phyloP scores from a whole-genome alignment of 306 rosid species.

The Vigna angularis region DNA sequence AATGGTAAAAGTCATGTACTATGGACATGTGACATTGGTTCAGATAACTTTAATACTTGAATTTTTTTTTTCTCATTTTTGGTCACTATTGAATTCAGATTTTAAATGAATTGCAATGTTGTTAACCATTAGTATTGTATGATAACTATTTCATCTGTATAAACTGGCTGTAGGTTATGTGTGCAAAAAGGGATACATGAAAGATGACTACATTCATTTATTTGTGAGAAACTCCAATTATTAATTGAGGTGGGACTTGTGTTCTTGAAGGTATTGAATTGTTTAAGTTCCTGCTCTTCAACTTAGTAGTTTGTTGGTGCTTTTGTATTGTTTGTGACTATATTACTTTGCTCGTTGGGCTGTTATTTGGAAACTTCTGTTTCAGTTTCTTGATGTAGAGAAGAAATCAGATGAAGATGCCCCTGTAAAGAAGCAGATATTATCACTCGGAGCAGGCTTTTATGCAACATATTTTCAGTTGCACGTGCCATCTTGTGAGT shows the following conservation, averaged over 20 bases:
- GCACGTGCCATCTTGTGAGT: constrained; percentile 66
- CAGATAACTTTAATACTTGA: not conserved
- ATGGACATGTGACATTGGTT: not conserved
- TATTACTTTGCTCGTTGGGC: constrained; percentile 90
- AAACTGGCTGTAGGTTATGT: constrained; percentile 74
- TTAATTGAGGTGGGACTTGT: constrained; percentile 71
- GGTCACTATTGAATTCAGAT: constrained; percentile 1
- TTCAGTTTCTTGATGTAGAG: constrained; percentile 78
- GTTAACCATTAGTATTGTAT: constrained; percentile 31
- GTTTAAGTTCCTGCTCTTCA: constrained; percentile 27
- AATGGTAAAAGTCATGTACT: not conserved
- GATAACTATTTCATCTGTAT: constrained; percentile 28
- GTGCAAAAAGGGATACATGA: constrained; percentile 93
- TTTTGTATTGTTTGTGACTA: constrained; percentile 30
- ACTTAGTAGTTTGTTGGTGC: constrained; percentile 21
- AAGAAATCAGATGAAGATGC: constrained; percentile 32
- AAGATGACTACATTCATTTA: constrained; percentile 82
- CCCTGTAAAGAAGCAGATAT: constrained; percentile 43
- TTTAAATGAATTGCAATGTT: constrained; percentile 27
- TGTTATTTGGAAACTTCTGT: constrained; percentile 74
- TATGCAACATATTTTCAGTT: constrained; percentile 87
- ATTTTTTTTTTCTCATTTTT: not conserved
- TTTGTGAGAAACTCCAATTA: constrained; percentile 93
- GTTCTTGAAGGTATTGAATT: constrained; percentile 29
- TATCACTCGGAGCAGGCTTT: constrained; percentile 94